phyloP scores from a whole-genome alignment of 2,329 filamentous ascomycete species.

The Microdochium trichocladiopsis region DNA sequence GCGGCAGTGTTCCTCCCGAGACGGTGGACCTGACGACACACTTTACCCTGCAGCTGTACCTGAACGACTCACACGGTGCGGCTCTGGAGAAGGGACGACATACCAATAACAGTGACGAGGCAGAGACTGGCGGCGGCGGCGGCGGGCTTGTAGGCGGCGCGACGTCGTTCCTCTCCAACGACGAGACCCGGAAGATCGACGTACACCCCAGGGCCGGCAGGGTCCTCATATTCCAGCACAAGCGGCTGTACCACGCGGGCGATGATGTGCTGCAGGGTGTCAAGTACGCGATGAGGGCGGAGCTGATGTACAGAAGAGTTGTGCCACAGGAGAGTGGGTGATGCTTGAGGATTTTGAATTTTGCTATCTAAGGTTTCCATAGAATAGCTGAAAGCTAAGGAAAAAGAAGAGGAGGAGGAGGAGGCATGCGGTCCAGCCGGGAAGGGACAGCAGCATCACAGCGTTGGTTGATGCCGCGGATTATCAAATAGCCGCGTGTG shows the following conservation, averaged over 20 bases:
- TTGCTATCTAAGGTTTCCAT: not conserved
- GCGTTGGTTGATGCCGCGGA: too few relatives aligned
- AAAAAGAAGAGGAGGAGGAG: too few relatives aligned
- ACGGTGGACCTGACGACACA: conserved; percentile 38
- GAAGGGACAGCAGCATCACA: too few relatives aligned
- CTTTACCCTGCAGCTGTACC: conserved; percentile 50
- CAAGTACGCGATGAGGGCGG: conserved; percentile 51
- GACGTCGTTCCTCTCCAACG: conserved; percentile 42
- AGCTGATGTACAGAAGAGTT: conserved; percentile 37
- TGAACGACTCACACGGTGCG: conserved; percentile 39
- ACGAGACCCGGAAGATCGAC: conserved; percentile 36
- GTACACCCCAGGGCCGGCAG: conserved; percentile 49
- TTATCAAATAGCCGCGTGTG: too few relatives aligned
- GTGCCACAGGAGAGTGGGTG: not conserved
- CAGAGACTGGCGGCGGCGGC: not conserved
- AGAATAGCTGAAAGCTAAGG: not conserved
- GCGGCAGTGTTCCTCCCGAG: too few relatives aligned
- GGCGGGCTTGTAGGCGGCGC: conserved; percentile 41
- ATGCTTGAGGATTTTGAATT: not conserved
- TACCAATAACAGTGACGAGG: not conserved
- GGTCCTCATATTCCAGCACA: conserved; percentile 55
- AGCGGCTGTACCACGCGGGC: conserved; percentile 42
- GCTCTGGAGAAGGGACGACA: conserved; percentile 15
- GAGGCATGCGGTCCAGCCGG: too few relatives aligned
- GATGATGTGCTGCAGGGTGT: conserved; percentile 40